Conservation (phyloP, 2,329 filamentous ascomycete genomes). For the Sporothrix luriei region DNA sequence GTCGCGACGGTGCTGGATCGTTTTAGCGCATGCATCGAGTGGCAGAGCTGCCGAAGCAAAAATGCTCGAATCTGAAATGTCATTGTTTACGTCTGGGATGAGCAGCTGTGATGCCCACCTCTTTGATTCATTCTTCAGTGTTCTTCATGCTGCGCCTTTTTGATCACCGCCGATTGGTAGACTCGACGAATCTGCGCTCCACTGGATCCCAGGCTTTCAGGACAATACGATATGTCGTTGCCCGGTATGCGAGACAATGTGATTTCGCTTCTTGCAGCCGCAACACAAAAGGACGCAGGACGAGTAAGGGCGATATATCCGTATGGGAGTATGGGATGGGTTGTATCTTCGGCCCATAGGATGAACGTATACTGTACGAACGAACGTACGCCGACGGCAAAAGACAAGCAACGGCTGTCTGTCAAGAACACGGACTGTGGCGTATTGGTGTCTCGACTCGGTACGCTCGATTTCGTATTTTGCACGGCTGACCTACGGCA, state of each 20-base stretch:
- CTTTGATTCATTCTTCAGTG: no score
- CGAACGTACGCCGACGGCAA: background rate
- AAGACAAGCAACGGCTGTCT: conserved; percentile 15
- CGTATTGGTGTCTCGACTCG: conserved; percentile 10
- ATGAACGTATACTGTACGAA: background rate
- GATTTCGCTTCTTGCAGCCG: conserved; percentile 24
- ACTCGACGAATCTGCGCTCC: background rate
- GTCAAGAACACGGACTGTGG: background rate
- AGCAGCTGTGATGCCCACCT: no score
- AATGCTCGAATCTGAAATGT: no score
- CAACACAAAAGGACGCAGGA: background rate
- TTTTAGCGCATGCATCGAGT: no score
- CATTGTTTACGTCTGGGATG: no score
- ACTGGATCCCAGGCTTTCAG: background rate
- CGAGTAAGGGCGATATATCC: background rate
- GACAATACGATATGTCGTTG: background rate
- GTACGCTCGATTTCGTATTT: background rate
- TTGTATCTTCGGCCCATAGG: background rate
- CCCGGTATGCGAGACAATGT: conserved; percentile 14
- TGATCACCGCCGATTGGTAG: background rate
- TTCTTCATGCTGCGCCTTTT: no score
- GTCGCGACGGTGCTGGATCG: background rate
- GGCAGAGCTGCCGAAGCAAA: no score
- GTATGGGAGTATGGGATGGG: conserved; percentile 14
- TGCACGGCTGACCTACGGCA: background rate